Base-by-base conservation (phyloP, 2,329 filamentous ascomycete genomes). In the Penicillium freii region DNA sequence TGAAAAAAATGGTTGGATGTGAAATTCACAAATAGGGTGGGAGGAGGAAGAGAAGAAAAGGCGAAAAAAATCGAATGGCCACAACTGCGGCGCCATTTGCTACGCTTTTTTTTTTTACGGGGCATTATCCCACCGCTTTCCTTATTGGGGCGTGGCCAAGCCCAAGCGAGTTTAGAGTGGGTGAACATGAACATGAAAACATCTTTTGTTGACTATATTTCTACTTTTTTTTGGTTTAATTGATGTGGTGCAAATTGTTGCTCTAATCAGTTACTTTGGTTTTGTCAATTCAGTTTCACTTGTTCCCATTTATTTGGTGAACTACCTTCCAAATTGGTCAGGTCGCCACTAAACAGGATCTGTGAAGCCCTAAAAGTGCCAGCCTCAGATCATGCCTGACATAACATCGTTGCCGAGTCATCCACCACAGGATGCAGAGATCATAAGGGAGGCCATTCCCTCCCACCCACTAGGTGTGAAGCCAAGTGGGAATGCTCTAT, bases 391-490 rank as follows among this genome's bases (percentile, higher is more conserved):
- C 56, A 74, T 74, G 72, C 71, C 71, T 58, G 70, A 71, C 56
- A 71, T 73, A 59, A 68, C 69, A 53, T 65, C 67, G 33, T 59
- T 72, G 48, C 64, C 62, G 47, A 60, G 55, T 54, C 60, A 65
- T 62, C 61, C 65, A 51, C 38, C 27, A 29, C 57, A 48, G 29
- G 62, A 63, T 51, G 58, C 51, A 27, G 64, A 68, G 51, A 38
- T 51, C 70, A 66, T 68, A 31, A 46, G 19, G 15, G 73, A 78
- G 66, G 83, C 84, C 44, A 87, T 96, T 52, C 88, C 89, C 50
- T 80, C 82, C 39, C 93, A 97, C 78, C 91, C 91, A 38, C 79
- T 96, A 46, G 89, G 89, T 33, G 82, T 97, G 62, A 94, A 92
- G 71, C 93, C 94, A 1, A 83, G 89, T 60, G 94, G 93, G 38